Percentiles rank a stretch among this genome's conserved stretches.
phyloP scores from a whole-genome alignment of 345 rosid species.

The Camelina laxa region DNA sequence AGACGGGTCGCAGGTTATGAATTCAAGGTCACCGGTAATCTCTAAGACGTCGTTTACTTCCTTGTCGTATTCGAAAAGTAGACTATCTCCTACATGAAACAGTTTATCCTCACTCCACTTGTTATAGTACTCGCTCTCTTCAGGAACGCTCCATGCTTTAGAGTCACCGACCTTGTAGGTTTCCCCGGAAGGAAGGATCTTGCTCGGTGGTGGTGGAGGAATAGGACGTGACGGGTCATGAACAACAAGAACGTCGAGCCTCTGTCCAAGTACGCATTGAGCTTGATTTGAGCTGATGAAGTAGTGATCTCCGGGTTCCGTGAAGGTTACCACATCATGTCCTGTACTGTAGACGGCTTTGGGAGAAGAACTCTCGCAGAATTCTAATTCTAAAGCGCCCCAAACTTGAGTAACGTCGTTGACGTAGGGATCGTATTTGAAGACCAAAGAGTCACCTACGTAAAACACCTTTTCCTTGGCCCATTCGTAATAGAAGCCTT shows the following conservation, averaged over 20 bases:
- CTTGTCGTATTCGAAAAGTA: neutral
- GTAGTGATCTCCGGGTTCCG: neutral
- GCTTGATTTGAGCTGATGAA: slow-evolving; percentile 6
- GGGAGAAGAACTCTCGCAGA: slow-evolving; percentile 2
- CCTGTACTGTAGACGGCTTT: neutral
- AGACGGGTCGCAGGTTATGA: neutral
- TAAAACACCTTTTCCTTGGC: neutral
- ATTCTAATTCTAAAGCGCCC: neutral
- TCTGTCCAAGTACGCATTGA: neutral
- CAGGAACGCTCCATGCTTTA: neutral
- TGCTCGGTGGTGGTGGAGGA: neutral
- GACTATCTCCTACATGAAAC: neutral
- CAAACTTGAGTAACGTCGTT: neutral
- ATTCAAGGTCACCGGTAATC: neutral
- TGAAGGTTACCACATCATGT: neutral
- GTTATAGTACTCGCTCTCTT: neutral
- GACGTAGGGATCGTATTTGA: neutral
- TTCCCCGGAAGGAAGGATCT: neutral
- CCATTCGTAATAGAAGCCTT: neutral
- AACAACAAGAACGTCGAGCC: neutral
- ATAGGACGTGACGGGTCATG: neutral
- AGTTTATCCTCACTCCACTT: neutral
- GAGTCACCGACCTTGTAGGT: neutral
- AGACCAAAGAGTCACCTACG: neutral
- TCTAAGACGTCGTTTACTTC: neutral